Evolutionary conservation across 768 basidiomycete species (phyloP), one percentile per base, ranked within the genome.

Genomic region (Chalciporus sphaerocephalus): DNA sequence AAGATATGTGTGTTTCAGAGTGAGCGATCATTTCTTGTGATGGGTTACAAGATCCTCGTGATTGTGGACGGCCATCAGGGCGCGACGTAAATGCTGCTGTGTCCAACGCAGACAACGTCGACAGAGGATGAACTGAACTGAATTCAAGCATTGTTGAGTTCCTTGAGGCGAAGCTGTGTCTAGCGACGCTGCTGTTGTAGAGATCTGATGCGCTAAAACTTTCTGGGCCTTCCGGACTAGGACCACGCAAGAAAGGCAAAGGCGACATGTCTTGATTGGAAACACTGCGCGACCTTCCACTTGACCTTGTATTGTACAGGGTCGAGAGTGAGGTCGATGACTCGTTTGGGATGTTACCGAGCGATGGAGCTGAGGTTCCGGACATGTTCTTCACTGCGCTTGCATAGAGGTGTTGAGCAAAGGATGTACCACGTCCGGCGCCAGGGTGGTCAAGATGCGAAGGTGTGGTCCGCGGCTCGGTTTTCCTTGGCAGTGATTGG

Each of bases 371-470:
- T 11, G 52, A 48, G 18, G 46, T 5, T 12, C 28, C 28, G 30
- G 30, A 44, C 22, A 46, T 55, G 40, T 52, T 58, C 42, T 47
- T 56, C 21, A 60, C 40, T 4, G 72, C 69, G 37, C 71, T 74
- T 6, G 70, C 71, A 50, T 75, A 77, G 21, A 77, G 55, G 39
- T 67, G 68, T 38, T 74, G 74, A 18, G 74, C 75, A 27, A 65
- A 54, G 3, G 67, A 67, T 37, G 57, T 47, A 12, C 59, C 63
- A 33, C 38, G 50, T 10, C 40, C 48, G 38, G 57, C 41, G n/a
- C 42, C 34, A 5, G 45, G 17, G 7, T 40, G 24, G 24, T 36
- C 30, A 21, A 35, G 34, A 6, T 47, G 20, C 4, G 27, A 46
- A 11, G 44, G 40, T 10, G 17, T 44, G n/a, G 28, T 21, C 23